Base-by-base conservation (phyloP, 805 yeast genomes). In the Yamadazyma laniorum region DNA sequence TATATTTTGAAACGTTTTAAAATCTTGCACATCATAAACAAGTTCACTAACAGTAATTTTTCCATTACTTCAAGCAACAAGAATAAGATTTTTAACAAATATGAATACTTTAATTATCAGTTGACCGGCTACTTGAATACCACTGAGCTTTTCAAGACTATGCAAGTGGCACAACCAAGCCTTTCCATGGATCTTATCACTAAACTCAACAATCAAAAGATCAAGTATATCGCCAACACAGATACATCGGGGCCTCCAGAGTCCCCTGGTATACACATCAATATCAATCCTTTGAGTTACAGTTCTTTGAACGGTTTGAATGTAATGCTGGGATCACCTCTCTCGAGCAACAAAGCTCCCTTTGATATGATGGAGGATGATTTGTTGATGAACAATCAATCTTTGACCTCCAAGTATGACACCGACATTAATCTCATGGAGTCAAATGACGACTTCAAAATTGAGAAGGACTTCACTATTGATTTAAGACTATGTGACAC, bases 101-200 rank as follows among this genome's bases (percentile, higher is more conserved):
- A 44, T 31, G 70, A 66, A 37, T 64, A 63, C 40, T 61, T 65
- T 44, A 71, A 68, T 45, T 66, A 62, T 39, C 72, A 68, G 45
- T 60, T 64, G 5, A 55, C 65, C 6, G 69, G 70, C 1, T 58
- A 51, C 38, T 55, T 62, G 50, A 64, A 64, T 35, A 61, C 66
- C 60, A 61, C 61, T 40, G 72, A 68, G 37, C 53, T 68, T 36
- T 68, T 68, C 44, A 61, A 60, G 32, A 55, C 63, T 1, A 65
- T 68, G 70, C 63, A 67, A 45, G 74, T 68, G 3, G 71, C 74
- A 0, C 72, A 64, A 39, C 74, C 74, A 4, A 42, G 45, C 16
- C 19, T 44, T 18, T 39, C 50, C 2, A 27, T 37, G 25, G 45
- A 45, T 12, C 36, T 45, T 26, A 37, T 45, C 19, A 36, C 32